Base-by-base conservation (phyloP, 192 early-diverging fungal genomes). In the Coemansia sp. region DNA sequence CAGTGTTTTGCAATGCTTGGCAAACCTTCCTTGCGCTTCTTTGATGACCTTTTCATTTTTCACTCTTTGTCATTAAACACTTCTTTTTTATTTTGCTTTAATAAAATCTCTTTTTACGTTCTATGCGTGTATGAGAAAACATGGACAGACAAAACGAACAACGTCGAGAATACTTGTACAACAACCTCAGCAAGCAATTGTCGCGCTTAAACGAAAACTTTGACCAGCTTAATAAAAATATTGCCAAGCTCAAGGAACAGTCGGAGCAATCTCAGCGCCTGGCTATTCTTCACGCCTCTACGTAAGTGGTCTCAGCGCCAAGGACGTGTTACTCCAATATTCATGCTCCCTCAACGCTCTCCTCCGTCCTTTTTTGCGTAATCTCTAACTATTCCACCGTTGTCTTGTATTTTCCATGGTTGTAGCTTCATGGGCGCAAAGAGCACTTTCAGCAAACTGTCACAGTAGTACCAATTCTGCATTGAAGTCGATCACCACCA, bases 351-450 rank as follows among this genome's bases (percentile, higher is more conserved):
- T 4, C n/a, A 30, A 30, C 28, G 28, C 28, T 6, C 28, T 30
- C 28, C 6, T 30, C 28, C 28, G 6, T 6, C 28, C n/a, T n/a
- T n/a, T n/a, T 30, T 9, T 38, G 34, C 34, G 10, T 38, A 38
- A 12, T 38, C 10, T 4, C 34, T 38, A 38, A 38, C 34, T 9
- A 9, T 38, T 7, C 10, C 4, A 31, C 9, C 5, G 1, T 52
- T 60, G 12, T 28, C 30, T 7, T 25, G 27, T 44, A 4, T 25
- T 10, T 14, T 18, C 3, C n/a, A 1, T n/a, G 18, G 19, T 0
- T 25, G 26, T 69, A 70, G 68, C 55, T 80, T 80, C 65, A 80
- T 80, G 56, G 77, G 71, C 41, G 67, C 77, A 26, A 74, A 80
- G 50, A 54, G 58, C n/a, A 68, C 74, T 19, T 73, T 79, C 41